Conservation (phyloP, 768 basidiomycete genomes). For the Termitomyces sp. region DNA sequence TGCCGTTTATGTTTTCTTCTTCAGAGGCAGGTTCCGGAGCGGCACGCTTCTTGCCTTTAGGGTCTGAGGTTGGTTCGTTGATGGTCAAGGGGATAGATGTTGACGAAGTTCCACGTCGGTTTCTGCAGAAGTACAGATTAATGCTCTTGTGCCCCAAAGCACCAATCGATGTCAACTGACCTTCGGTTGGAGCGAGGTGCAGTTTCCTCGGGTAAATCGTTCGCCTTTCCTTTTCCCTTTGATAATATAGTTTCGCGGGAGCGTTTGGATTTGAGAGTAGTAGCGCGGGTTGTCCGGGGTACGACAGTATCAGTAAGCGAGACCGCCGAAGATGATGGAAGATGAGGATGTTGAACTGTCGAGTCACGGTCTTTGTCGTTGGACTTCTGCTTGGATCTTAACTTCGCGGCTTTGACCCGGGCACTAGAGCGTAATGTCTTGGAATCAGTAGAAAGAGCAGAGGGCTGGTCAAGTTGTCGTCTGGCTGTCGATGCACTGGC, state of each 20-base stretch:
- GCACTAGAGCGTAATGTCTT: conserved; percentile 68
- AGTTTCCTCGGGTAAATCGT: conserved; percentile 49
- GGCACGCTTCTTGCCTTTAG: conserved; percentile 92
- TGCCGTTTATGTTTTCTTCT: conserved; percentile 49
- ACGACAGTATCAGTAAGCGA: conserved; percentile 26
- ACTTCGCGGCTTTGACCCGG: conserved; percentile 68
- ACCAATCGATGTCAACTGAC: conserved; percentile 37
- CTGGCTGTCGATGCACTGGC: conserved; percentile 43
- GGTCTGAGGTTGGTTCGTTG: conserved; percentile 70
- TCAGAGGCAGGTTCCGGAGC: conserved; percentile 63
- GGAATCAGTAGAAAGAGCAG: conserved; percentile 39
- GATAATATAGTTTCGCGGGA: conserved; percentile 40
- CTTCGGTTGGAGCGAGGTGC: conserved; percentile 50
- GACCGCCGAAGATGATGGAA: conserved; percentile 25
- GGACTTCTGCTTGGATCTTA: conserved; percentile 60
- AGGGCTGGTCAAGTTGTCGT: conserved; percentile 35
- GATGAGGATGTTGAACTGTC: conserved; percentile 23
- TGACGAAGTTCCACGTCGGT: conserved; percentile 48
- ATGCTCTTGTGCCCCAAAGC: conserved; percentile 21
- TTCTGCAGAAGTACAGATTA: conserved; percentile 34
- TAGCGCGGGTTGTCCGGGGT: conserved; percentile 38
- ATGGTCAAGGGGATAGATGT: conserved; percentile 48
- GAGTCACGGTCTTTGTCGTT: conserved; percentile 50
- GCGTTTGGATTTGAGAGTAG: conserved; percentile 45
- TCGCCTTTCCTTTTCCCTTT: conserved; percentile 66